Base-by-base conservation (phyloP, 805 yeast species). In the Hanseniaspora valbyensis region DNA sequence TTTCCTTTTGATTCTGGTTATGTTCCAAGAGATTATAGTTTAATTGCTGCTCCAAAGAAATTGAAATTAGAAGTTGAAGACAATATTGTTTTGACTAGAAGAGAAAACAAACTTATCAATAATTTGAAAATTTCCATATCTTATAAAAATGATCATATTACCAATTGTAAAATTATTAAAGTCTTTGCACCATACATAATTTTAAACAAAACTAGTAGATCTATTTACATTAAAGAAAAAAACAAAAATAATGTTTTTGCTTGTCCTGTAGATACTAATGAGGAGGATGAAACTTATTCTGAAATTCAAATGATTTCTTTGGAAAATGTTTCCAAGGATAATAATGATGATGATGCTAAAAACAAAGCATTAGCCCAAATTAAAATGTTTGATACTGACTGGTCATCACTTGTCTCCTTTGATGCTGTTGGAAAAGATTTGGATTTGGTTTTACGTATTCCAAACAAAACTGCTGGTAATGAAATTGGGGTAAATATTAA, bases 401-500 rank as follows among this genome's bases (percentile, higher is more conserved):
- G 84, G 76, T 83, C 95, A 55, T 62, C 69, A 1, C 84, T 86
- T 1, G 69, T 86, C 43, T 81, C 95, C 61, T 79, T 92, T 58
- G 96, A 89, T 61, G 94, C 95, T 3, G 74, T 90, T 50, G 98
- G 98, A 0, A 90, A 88, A 55, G 70, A 79, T 1, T 72, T 75
- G 39, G 95, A 79, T 51, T 68, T 75, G 2, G 65, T 66, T 2
- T 62, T 79, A 49, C 75, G 75, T 33, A 57, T 77, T 1, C 67
- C 71, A 36, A 75, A 74, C 12, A 74, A 64, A 63, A 63, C 77
- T 63, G 58, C 61, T 61, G 95, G 88, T 58, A 76, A 78, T 54
- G 80, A 83, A 59, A 66, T 89, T 12, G 97, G 97, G 13, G 65
- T 89, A 25, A 70, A 76, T 26, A 76, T 86, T 12, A 64, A 74